Conservation (phyloP, 352 stramenopile species). For the Phytophthora rubi region DNA sequence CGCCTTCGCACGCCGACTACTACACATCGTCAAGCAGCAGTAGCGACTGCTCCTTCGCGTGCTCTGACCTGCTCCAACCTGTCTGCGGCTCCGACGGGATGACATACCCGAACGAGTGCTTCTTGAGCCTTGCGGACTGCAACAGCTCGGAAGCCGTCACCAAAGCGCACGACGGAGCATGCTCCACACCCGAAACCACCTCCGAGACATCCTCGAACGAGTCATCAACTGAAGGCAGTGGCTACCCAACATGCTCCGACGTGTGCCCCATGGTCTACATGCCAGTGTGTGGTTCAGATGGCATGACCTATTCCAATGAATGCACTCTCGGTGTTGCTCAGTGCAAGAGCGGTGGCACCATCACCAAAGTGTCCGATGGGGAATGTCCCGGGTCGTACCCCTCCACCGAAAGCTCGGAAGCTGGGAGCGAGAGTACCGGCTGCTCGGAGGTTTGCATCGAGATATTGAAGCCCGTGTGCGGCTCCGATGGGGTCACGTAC, state of each 20-base stretch:
- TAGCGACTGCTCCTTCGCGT: background rate
- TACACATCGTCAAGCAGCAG: background rate
- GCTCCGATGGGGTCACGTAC: slow-evolving; percentile 22
- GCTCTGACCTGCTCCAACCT: slow-evolving; percentile 3
- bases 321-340: slow-evolving; percentile 33
- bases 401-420: background rate
- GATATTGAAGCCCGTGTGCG: slow-evolving; percentile 20
- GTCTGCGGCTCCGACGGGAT: slow-evolving; percentile 24
- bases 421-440: background rate
- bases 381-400: slow-evolving; percentile 19
- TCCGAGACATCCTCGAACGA: background rate
- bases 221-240: background rate
- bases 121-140: slow-evolving; percentile 13
- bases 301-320: slow-evolving; percentile 38
- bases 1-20: background rate
- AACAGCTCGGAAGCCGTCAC: slow-evolving; percentile 1
- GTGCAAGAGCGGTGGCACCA: slow-evolving; percentile 28
- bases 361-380: slow-evolving; percentile 24
- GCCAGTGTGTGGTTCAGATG: slow-evolving; percentile 36
- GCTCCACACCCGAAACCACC: background rate
- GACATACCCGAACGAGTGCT: slow-evolving; percentile 24
- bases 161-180: slow-evolving; percentile 3
- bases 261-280: slow-evolving; percentile 36
- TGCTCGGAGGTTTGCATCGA: slow-evolving; percentile 20
- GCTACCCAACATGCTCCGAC: slow-evolving; percentile 24